These are phyloP conservation scores for Lagerstroemia speciosa DNA, from an alignment of 345 rosid species.

Conservation along the genomic window DNA sequence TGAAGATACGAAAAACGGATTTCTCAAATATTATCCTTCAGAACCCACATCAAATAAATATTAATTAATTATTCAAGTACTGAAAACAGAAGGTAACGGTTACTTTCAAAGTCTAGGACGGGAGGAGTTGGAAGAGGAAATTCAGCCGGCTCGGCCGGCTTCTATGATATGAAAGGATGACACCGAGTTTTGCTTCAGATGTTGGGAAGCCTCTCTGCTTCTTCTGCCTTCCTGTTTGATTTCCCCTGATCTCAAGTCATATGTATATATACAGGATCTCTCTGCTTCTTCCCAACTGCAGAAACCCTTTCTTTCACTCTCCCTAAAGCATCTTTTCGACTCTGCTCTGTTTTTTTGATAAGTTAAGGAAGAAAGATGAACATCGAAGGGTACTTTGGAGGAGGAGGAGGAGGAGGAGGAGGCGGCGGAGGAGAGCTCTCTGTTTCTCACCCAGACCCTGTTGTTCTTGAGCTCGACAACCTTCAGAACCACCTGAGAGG, in stretches of 20 bases:
- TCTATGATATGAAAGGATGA: constrained; percentile 7
- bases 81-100: constrained; percentile 17
- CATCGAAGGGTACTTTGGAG: constrained; percentile 24
- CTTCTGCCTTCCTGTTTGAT: constrained; percentile 28
- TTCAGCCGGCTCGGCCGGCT: constrained; percentile 49
- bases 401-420: constrained; percentile 35
- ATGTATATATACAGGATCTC: not conserved
- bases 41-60: not conserved
- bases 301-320: constrained; percentile 10
- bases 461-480: constrained; percentile 57
- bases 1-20: not conserved
- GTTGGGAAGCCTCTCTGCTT: constrained; percentile 46
- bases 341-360: not conserved
- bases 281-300: not conserved
- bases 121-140: constrained; percentile 9
- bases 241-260: constrained; percentile 18
- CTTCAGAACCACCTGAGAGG: constrained; percentile 70
- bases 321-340: not conserved
- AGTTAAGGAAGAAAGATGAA: constrained; percentile 25
- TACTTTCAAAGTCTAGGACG: constrained; percentile 9
- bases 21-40: not conserved
- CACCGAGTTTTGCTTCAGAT: constrained; percentile 47
- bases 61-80: not conserved
- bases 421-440: constrained; percentile 30
- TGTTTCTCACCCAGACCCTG: constrained; percentile 44